Conservation (phyloP, 1,284 basidiomycete genomes). For the Heterobasidion irregulare region DNA sequence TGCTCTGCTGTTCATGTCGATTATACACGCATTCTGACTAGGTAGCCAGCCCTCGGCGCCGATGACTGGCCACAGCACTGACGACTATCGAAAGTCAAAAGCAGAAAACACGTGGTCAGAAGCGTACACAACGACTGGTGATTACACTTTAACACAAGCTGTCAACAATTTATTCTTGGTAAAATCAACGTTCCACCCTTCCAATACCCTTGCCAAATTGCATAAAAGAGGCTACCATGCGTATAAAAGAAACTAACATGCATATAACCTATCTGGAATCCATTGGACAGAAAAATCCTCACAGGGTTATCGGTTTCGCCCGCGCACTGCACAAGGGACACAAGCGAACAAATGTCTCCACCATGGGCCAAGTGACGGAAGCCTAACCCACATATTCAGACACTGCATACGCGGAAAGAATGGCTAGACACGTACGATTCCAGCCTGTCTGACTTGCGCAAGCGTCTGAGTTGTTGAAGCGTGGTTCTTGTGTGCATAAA, state of each 20-base stretch:
- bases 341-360: slow-evolving; percentile 53
- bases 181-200: not conserved
- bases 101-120: not conserved
- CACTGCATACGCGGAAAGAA: not conserved
- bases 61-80: too few relatives aligned
- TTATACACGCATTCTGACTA: too few relatives aligned
- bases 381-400: slow-evolving; percentile 28
- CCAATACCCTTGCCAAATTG: not conserved
- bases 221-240: not conserved
- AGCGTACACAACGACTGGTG: not conserved
- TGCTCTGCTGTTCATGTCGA: too few relatives aligned
- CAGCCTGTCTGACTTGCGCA: slow-evolving; percentile 43
- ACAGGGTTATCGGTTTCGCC: not conserved
- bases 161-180: not conserved
- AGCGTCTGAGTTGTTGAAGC: slow-evolving; percentile 45
- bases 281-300: not conserved
- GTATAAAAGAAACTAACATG: not conserved
- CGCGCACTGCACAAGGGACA: slow-evolving; percentile 46
- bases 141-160: not conserved
- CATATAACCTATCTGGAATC: not conserved
- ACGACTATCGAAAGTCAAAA: not conserved
- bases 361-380: slow-evolving; percentile 66
- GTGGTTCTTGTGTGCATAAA: slow-evolving; percentile 56
- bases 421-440: slow-evolving; percentile 39
- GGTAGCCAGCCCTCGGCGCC: too few relatives aligned